A percentile compares a stretch with the other conserved stretches of the same genome.
Conservation (phyloP, 2,329 filamentous ascomycete species). For the Aspergillus sp. region DNA sequence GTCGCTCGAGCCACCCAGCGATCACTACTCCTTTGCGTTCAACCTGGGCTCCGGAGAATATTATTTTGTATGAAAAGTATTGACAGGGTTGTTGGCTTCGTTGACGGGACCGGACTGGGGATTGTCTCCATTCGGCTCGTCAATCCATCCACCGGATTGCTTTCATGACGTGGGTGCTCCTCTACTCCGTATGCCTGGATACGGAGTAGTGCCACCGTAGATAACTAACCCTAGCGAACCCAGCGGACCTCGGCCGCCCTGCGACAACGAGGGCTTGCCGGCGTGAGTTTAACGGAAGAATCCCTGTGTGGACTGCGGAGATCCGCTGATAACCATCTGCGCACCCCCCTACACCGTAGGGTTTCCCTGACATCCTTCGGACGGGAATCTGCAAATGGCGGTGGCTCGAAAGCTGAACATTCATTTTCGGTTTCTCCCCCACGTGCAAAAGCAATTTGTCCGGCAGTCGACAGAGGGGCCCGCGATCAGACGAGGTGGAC, state of each 20-base stretch:
- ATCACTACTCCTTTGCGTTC: slow-evolving; percentile 7
- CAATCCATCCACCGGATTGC: not conserved
- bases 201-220: not conserved
- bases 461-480: not conserved
- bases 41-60: not conserved
- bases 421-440: not conserved
- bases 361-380: not conserved
- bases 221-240: not conserved
- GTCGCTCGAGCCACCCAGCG: slow-evolving; percentile 6
- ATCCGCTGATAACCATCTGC: not conserved
- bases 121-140: not conserved
- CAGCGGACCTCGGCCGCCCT: slow-evolving; percentile 8
- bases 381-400: too few relatives aligned
- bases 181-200: not conserved
- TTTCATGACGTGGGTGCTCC: not conserved
- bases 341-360: too few relatives aligned
- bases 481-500: too few relatives aligned
- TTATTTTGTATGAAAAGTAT: not conserved
- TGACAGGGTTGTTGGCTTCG: not conserved
- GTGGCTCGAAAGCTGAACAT: too few relatives aligned
- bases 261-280: not conserved
- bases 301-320: slow-evolving; percentile 4
- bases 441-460: not conserved
- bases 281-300: not conserved
- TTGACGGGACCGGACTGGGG: not conserved